Percentiles rank a stretch among this genome's conserved stretches.
phyloP scores from a whole-genome alignment of 23 red algal genomes.

The Gracilaria caudata region DNA sequence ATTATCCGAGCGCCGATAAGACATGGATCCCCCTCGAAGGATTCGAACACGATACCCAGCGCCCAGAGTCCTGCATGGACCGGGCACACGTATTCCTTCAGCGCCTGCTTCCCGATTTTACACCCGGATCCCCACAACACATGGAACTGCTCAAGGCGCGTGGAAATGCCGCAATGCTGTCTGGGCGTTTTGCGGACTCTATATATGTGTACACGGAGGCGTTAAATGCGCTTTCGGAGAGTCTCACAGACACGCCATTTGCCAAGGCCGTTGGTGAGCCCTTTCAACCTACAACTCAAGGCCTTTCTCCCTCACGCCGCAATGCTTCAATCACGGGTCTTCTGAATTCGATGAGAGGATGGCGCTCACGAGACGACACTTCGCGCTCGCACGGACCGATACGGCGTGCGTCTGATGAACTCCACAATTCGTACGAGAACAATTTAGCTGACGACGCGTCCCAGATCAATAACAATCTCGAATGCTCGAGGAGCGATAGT shows the following conservation, averaged over 20 bases:
- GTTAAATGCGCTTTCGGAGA: constrained; percentile 55
- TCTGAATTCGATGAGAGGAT: constrained; percentile 45
- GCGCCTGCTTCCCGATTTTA: constrained; percentile 20
- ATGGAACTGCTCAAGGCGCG: constrained; percentile 64
- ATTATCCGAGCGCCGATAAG: constrained; percentile 58
- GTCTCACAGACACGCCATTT: constrained; percentile 17
- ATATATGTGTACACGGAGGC: constrained; percentile 56
- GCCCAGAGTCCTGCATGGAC: constrained; percentile 66
- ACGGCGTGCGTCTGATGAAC: constrained; percentile 21
- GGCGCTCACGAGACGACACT: constrained; percentile 31
- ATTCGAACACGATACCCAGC: constrained; percentile 64
- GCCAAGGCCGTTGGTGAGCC: constrained; percentile 6
- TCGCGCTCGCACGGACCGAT: neutral
- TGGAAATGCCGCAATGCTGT: constrained; percentile 62
- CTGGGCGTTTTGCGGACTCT: constrained; percentile 60
- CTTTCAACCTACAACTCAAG: neutral
- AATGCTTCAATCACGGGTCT: constrained; percentile 34
- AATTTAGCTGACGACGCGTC: constrained; percentile 19
- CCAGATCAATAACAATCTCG: neutral
- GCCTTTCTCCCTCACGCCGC: constrained; percentile 6
- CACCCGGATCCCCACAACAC: constrained; percentile 10
- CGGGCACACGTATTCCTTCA: constrained; percentile 61
- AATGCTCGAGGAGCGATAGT: constrained; percentile 24
- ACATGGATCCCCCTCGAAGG: constrained; percentile 48
- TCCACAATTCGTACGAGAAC: constrained; percentile 8